phyloP scores from a whole-genome alignment of 495 filamentous ascomycete species.

The Chaetomium cochliodes region DNA sequence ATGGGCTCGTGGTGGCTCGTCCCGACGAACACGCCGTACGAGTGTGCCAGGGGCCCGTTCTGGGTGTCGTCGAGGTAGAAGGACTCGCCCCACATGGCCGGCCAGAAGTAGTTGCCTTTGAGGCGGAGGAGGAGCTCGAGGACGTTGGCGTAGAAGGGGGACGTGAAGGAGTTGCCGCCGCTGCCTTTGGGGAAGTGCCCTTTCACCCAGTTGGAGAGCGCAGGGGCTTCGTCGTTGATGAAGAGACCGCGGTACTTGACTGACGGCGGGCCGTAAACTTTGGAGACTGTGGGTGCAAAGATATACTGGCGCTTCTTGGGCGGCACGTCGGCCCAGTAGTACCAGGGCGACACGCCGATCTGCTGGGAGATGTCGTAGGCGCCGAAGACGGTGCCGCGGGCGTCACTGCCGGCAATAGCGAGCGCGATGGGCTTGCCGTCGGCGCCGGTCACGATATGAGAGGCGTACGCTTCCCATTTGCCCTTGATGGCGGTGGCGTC shows the following conservation, averaged over 20 bases:
- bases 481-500: background rate
- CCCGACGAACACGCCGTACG: constrained; percentile 64
- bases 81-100: background rate
- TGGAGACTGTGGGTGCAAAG: background rate
- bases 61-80: background rate
- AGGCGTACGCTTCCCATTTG: constrained; percentile 2
- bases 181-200: background rate
- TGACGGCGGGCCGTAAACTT: background rate
- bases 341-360: background rate
- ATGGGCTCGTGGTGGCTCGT: constrained; percentile 67
- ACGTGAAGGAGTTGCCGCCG: background rate
- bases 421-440: background rate
- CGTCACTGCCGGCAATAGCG: background rate
- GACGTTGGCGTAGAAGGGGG: background rate
- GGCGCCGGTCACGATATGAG: background rate
- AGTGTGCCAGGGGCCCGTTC: constrained; percentile 52
- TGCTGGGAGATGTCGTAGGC: constrained; percentile 1
- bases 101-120: constrained; percentile 5
- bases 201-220: background rate
- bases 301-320: constrained; percentile 1
- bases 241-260: background rate
- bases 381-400: background rate
- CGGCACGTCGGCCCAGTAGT: constrained; percentile 1
- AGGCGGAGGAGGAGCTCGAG: background rate
- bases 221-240: constrained; percentile 7